Evolutionary conservation across 306 rosid species (phyloP).

Genomic region (Mucuna pruriens): DNA sequence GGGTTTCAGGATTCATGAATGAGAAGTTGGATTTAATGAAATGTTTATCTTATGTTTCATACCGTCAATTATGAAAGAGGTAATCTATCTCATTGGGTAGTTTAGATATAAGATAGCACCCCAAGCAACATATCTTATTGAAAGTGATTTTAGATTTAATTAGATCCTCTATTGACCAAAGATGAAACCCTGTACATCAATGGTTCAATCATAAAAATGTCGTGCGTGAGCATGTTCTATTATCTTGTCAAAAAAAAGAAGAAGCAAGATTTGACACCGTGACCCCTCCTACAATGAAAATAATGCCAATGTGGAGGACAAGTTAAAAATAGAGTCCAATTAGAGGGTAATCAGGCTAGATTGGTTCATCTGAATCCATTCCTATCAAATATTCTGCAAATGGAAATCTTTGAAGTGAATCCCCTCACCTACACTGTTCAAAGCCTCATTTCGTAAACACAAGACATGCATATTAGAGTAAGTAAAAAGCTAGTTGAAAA

Average conservation of each 20-base stretch:
- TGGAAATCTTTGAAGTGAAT: background rate
- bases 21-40: background rate
- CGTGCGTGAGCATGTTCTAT: background rate
- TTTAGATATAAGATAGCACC: background rate
- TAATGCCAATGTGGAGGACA: constrained; percentile 33
- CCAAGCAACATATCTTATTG: constrained; percentile 23
- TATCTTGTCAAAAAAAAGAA: background rate
- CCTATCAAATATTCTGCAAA: background rate
- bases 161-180: background rate
- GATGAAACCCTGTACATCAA: background rate
- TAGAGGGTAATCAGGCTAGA: background rate
- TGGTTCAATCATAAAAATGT: constrained; percentile 14
- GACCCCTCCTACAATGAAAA: constrained; percentile 48
- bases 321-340: background rate
- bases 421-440: background rate
- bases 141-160: constrained; percentile 33
- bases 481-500: constrained; percentile 4
- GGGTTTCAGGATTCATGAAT: background rate
- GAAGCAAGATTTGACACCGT: constrained; percentile 26
- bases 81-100: constrained; percentile 15
- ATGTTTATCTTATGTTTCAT: background rate
- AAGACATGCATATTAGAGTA: background rate
- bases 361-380: background rate
- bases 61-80: background rate
- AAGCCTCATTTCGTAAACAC: background rate